Conservation (phyloP, 2,329 filamentous ascomycete species). For the Rhinocladiella similis region DNA sequence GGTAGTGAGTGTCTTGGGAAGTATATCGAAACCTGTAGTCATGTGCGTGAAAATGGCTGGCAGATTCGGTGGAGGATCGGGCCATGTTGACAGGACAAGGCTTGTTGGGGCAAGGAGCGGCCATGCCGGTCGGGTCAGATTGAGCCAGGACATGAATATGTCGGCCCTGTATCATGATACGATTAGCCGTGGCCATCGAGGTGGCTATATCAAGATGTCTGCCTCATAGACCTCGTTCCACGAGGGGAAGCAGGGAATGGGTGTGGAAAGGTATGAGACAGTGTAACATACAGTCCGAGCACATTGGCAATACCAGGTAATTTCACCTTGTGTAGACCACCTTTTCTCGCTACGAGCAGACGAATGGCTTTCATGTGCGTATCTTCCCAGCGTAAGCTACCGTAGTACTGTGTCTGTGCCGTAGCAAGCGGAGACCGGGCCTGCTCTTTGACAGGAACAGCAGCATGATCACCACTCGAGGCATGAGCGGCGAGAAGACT, state of each 20-base stretch:
- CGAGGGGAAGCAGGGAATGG: too few relatives aligned
- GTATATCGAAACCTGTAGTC: neutral
- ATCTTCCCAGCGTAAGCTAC: constrained; percentile 1
- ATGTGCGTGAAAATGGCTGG: neutral
- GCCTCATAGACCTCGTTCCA: neutral
- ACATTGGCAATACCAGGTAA: constrained; percentile 1
- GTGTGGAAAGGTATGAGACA: neutral
- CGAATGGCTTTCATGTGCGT: constrained; percentile 5
- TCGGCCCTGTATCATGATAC: neutral
- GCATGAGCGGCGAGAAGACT: constrained; percentile 1
- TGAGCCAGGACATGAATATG: constrained; percentile 5
- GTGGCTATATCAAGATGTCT: too few relatives aligned
- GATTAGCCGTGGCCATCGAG: too few relatives aligned
- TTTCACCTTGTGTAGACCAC: neutral
- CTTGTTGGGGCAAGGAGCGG: constrained; percentile 2
- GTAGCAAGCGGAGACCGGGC: neutral
- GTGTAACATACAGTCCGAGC: neutral
- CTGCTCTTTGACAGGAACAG: neutral
- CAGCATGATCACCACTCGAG: neutral
- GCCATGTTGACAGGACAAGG: neutral
- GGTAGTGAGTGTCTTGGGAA: neutral
- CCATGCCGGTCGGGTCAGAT: neutral
- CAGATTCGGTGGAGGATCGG: neutral
- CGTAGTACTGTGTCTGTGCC: neutral
- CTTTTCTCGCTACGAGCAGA: neutral